These are phyloP conservation scores for Aureobasidium sp. DNA, from an alignment of 2,329 filamentous ascomycete genomes.

Conservation along the genomic window DNA sequence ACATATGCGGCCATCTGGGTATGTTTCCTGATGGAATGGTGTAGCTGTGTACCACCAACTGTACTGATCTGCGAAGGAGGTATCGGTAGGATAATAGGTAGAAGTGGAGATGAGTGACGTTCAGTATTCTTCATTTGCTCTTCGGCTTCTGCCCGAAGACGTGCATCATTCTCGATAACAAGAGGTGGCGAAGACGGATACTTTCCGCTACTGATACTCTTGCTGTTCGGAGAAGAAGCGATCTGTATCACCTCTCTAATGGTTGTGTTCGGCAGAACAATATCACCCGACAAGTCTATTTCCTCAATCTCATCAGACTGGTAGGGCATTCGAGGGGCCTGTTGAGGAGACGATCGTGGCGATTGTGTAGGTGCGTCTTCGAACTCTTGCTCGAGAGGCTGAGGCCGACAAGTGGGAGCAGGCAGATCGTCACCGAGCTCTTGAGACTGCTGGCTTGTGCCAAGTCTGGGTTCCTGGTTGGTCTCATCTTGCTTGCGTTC, in stretches of 20 bases:
- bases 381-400: not conserved
- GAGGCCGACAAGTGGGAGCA: not conserved
- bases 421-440: conserved; percentile 1
- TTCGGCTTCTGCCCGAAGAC: not conserved
- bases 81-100: not conserved
- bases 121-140: not conserved
- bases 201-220: conserved; percentile 14
- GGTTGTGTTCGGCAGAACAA: not conserved
- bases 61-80: conserved; percentile 14
- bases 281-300: conserved; percentile 9
- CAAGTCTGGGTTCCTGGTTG: not conserved
- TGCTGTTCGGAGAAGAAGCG: conserved; percentile 8
- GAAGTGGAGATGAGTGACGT: conserved; percentile 1
- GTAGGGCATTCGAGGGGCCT: not conserved
- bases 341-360: not conserved
- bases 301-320: conserved; percentile 6
- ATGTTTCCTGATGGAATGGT: not conserved
- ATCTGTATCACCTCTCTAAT: conserved; percentile 5
- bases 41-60: conserved; percentile 7
- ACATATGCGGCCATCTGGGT: not conserved
- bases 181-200: conserved; percentile 15
- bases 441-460: not conserved
- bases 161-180: conserved; percentile 1
- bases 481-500: not conserved
- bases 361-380: conserved; percentile 5